Evolutionary conservation across 805 yeast genomes (phyloP).

Genomic region (Wickerhamiella slavikovae): DNA sequence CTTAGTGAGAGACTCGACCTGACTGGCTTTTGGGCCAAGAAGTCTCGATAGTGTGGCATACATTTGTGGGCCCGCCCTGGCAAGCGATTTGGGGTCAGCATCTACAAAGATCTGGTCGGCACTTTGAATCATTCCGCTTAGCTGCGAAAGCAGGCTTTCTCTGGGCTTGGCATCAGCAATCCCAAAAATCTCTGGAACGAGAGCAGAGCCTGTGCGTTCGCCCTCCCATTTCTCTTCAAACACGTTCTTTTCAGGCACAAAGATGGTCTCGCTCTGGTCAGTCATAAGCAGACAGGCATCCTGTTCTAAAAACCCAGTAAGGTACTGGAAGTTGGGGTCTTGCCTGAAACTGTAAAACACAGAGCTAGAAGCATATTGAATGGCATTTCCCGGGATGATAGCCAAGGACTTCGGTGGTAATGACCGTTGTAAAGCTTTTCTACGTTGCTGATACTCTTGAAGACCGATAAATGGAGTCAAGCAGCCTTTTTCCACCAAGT

Average conservation of each 20-base stretch:
- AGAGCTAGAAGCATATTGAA: conserved; percentile 70
- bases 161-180: conserved; percentile 47
- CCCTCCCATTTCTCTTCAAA: conserved; percentile 90
- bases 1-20: conserved; percentile 3
- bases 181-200: conserved; percentile 66
- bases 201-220: conserved; percentile 65
- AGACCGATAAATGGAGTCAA: conserved; percentile 80
- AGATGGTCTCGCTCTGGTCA: conserved; percentile 30
- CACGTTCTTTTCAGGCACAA: conserved; percentile 69
- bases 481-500: conserved; percentile 51
- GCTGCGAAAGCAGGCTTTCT: conserved; percentile 3
- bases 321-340: conserved; percentile 65
- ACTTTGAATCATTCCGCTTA: conserved; percentile 5
- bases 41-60: conserved; percentile 9
- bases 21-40: background rate
- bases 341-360: conserved; percentile 89
- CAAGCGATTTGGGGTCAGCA: conserved; percentile 9
- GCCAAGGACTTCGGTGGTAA: conserved; percentile 50
- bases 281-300: conserved; percentile 37
- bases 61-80: conserved; percentile 9
- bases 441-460: conserved; percentile 54
- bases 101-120: conserved; percentile 10
- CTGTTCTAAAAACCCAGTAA: conserved; percentile 89
- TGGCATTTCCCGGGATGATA: conserved; percentile 47
- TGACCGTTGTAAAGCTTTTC: conserved; percentile 33